Conservation (phyloP, 768 basidiomycete species). For the Mycena chlorophos region DNA sequence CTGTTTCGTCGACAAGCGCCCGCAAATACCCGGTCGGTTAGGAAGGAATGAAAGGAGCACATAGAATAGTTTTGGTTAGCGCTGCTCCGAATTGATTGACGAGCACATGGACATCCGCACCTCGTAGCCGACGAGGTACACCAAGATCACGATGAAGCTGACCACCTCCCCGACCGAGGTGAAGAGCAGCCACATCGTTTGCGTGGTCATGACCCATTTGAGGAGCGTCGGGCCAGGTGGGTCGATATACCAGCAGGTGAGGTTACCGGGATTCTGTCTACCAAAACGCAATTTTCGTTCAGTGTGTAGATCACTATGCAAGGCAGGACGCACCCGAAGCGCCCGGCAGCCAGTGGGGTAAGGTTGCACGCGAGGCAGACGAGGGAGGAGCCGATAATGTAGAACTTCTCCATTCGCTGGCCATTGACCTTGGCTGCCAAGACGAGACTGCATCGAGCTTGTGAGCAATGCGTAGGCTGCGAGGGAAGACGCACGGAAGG, state of each 20-base stretch:
- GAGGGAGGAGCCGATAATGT: background rate
- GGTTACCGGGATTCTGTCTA: background rate
- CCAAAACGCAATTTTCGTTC: background rate
- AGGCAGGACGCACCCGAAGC: background rate
- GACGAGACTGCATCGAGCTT: background rate
- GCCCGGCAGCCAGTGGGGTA: background rate
- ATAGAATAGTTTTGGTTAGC: background rate
- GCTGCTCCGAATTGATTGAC: background rate
- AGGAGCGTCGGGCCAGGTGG: background rate
- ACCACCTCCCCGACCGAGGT: background rate
- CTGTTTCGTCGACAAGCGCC: too few species aligned
- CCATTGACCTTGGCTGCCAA: background rate
- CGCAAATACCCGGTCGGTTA: too few species aligned
- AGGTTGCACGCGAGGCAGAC: background rate
- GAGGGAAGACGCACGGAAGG: background rate
- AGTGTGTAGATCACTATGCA: background rate
- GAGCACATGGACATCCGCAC: background rate
- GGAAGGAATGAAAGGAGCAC: too few species aligned
- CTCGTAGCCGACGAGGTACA: slow-evolving; percentile 1
- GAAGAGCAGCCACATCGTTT: background rate
- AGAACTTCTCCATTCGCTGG: slow-evolving; percentile 1
- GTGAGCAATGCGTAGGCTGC: background rate
- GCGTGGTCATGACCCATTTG: background rate
- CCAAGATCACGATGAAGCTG: background rate
- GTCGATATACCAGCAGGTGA: slow-evolving; percentile 1